Evolutionary conservation across 306 rosid genomes (phyloP).

Genomic region (Argentina anserina): DNA sequence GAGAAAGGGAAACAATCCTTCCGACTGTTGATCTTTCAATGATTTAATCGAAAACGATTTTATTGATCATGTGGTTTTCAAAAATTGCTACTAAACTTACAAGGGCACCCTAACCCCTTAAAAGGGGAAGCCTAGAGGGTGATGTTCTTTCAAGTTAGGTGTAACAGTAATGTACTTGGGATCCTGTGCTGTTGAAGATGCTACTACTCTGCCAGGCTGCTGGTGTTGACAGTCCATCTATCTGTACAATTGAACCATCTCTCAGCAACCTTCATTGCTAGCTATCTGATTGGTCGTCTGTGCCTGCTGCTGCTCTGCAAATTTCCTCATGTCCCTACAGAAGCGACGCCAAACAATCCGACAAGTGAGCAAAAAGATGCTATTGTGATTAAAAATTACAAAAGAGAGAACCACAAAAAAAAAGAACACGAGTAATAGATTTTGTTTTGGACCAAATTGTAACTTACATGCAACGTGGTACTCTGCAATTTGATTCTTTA

Average conservation of each 20-base stretch:
- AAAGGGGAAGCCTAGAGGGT: background rate
- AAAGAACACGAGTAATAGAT: background rate
- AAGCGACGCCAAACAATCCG: background rate
- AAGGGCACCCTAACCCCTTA: background rate
- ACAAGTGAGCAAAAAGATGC: background rate
- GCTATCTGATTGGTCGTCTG: background rate
- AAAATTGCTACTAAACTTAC: background rate
- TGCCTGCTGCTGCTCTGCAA: constrained; percentile 22
- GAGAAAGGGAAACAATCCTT: background rate
- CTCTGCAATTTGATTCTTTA: constrained; percentile 26
- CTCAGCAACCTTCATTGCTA: background rate
- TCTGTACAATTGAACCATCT: constrained; percentile 18
- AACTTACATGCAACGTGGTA: constrained; percentile 36
- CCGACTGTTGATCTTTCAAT: background rate
- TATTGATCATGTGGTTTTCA: background rate
- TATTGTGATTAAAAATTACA: background rate
- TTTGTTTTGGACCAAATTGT: background rate
- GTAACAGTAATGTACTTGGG: background rate
- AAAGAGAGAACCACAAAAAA: background rate
- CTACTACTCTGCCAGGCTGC: background rate
- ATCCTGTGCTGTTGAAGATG: background rate
- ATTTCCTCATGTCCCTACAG: constrained; percentile 37
- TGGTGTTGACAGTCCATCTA: constrained; percentile 11
- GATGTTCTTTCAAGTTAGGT: background rate
- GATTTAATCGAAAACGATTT: background rate